These are phyloP conservation scores for Lactarius tabidus DNA, from an alignment of 768 basidiomycete species.

Conservation along the genomic window DNA sequence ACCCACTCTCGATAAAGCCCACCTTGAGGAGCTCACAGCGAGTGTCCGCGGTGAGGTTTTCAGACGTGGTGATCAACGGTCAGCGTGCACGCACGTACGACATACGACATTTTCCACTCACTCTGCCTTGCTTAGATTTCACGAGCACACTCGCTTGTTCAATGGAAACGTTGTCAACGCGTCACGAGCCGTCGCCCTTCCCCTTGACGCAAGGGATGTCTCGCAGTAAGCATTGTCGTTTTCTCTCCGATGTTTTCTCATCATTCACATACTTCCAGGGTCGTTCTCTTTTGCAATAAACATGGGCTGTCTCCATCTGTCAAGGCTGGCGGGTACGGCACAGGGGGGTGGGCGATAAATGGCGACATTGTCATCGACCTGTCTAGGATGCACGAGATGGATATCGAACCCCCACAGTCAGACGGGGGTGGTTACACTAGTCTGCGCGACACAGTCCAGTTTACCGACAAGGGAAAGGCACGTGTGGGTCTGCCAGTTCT, in stretches of 20 bases:
- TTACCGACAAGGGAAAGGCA: constrained; percentile 55
- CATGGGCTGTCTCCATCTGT: constrained; percentile 70
- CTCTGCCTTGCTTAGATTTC: constrained; percentile 15
- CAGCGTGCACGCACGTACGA: background rate
- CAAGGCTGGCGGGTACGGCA: constrained; percentile 90
- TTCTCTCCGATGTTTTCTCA: background rate
- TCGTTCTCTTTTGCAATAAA: constrained; percentile 68
- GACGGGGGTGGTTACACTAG: constrained; percentile 49
- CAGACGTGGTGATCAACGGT: constrained; percentile 21
- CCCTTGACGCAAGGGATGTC: constrained; percentile 75
- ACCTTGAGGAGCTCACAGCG: constrained; percentile 20
- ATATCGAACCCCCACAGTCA: constrained; percentile 54
- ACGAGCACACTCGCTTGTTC: constrained; percentile 43
- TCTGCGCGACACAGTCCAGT: constrained; percentile 50
- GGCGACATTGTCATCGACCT: constrained; percentile 87
- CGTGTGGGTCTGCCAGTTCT: constrained; percentile 22
- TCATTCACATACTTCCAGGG: constrained; percentile 37
- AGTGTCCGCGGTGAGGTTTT: constrained; percentile 22
- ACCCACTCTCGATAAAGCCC: constrained; percentile 13
- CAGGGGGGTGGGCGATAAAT: constrained; percentile 82
- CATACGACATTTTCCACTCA: background rate
- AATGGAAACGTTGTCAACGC: constrained; percentile 67
- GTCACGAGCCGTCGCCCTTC: constrained; percentile 64
- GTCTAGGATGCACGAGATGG: constrained; percentile 58
- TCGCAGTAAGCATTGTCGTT: constrained; percentile 51